These are phyloP conservation scores for Lactarius evosmus DNA, from an alignment of 768 basidiomycete species.

Conservation along the genomic window DNA sequence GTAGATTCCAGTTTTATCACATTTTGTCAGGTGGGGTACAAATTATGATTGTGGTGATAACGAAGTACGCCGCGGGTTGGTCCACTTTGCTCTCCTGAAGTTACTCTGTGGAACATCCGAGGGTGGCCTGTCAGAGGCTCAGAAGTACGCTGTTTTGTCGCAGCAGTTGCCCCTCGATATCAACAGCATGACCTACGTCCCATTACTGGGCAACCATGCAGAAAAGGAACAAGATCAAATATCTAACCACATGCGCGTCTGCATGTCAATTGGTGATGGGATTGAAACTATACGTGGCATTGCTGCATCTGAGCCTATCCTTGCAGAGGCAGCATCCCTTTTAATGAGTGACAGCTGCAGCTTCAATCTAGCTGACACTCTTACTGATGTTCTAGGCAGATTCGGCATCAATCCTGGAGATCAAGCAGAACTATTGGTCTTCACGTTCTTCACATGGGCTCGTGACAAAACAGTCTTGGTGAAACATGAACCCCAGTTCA, in stretches of 20 bases:
- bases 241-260: conserved; percentile 2
- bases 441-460: neutral
- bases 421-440: neutral
- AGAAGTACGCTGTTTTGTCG: neutral
- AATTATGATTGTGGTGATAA: neutral
- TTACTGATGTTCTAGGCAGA: neutral
- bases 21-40: neutral
- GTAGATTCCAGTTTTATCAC: too few species aligned
- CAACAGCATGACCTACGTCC: neutral
- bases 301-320: neutral
- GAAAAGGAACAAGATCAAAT: neutral
- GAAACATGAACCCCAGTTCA: neutral
- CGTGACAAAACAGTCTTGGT: neutral
- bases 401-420: neutral
- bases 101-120: neutral
- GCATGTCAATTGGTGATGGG: neutral
- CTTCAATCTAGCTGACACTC: neutral
- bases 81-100: neutral
- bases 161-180: neutral
- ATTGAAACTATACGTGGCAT: neutral
- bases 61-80: neutral
- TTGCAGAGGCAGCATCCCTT: neutral
- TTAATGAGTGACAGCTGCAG: neutral
- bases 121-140: neutral
- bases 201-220: neutral